Percentiles rank a stretch among this genome's conserved stretches.
These are phyloP conservation scores for Tylopilus subfusipes DNA, from an alignment of 768 basidiomycete species.

Conservation along the genomic window DNA sequence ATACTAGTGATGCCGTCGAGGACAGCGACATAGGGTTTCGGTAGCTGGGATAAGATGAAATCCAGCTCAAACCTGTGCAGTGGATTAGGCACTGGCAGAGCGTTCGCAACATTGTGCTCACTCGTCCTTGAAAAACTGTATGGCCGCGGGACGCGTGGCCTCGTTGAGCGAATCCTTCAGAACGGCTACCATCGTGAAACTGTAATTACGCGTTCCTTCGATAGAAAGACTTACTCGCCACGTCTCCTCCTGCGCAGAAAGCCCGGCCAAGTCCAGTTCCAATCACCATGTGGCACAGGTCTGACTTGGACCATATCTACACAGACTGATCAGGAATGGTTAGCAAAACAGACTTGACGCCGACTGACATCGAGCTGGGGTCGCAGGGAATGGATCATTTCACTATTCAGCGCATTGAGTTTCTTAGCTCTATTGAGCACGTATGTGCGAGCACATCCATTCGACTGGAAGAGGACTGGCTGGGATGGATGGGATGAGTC, in stretches of 20 bases:
- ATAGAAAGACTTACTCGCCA: conserved; percentile 59
- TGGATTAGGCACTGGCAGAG: conserved; percentile 9
- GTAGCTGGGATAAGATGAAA: conserved; percentile 62
- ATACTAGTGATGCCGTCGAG: conserved; percentile 90
- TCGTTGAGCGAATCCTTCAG: conserved; percentile 48
- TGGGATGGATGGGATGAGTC: conserved; percentile 22
- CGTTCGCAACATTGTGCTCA: conserved; percentile 38
- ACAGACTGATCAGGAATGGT: conserved; percentile 6
- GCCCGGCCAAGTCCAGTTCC: conserved; percentile 69
- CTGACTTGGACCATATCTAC: conserved; percentile 73
- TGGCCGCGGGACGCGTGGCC: conserved; percentile 55
- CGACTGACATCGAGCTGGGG: conserved; percentile 70
- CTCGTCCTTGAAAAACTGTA: conserved; percentile 90
- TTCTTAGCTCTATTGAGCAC: conserved; percentile 77
- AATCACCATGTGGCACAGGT: conserved; percentile 68
- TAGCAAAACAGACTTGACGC: background rate
- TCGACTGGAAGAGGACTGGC: conserved; percentile 69
- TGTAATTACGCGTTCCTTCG: background rate
- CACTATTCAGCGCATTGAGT: conserved; percentile 76
- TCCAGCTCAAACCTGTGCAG: conserved; percentile 71
- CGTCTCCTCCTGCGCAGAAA: conserved; percentile 96
- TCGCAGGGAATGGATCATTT: conserved; percentile 70
- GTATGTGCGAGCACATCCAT: conserved; percentile 60
- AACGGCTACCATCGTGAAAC: conserved; percentile 43
- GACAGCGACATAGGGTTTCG: conserved; percentile 87